phyloP scores from a whole-genome alignment of 345 rosid genomes.

The Bruguiera sexangula region DNA sequence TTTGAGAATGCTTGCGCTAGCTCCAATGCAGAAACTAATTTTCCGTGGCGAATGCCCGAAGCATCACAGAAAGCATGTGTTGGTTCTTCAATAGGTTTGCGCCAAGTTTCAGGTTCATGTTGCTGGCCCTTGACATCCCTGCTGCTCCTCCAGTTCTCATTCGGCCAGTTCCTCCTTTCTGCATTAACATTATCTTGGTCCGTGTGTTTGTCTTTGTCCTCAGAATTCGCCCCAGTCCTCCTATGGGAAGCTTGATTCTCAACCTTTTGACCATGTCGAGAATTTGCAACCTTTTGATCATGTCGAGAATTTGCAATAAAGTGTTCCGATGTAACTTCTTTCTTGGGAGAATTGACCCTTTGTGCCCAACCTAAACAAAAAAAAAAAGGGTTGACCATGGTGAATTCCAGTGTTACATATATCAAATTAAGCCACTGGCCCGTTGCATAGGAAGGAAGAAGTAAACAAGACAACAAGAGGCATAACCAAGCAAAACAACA shows the following conservation, averaged over 20 bases:
- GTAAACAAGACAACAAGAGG: background rate
- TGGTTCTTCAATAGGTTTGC: slow-evolving; percentile 18
- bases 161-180: slow-evolving; percentile 15
- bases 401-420: too few species aligned
- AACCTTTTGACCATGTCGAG: slow-evolving; percentile 5
- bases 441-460: too few species aligned
- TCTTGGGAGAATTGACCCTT: slow-evolving; percentile 23
- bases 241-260: slow-evolving; percentile 7
- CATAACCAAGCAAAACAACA: background rate
- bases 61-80: slow-evolving; percentile 3
- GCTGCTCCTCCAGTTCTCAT: slow-evolving; percentile 18
- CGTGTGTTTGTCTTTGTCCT: slow-evolving; percentile 12
- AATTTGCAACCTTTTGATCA: slow-evolving; percentile 1
- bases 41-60: slow-evolving; percentile 8
- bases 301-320: background rate
- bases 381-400: background rate
- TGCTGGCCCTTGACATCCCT: slow-evolving; percentile 16
- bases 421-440: too few species aligned
- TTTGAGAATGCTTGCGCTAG: slow-evolving; percentile 29
- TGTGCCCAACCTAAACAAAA: background rate
- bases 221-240: slow-evolving; percentile 16
- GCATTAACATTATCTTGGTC: slow-evolving; percentile 11
- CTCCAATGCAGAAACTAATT: slow-evolving; percentile 26
- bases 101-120: slow-evolving; percentile 23
- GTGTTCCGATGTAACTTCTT: slow-evolving; percentile 10